A percentile compares a stretch with the other conserved stretches of the same genome.
Evolutionary conservation across 805 yeast species (phyloP).

Genomic region (Huiozyma sinensis): DNA sequence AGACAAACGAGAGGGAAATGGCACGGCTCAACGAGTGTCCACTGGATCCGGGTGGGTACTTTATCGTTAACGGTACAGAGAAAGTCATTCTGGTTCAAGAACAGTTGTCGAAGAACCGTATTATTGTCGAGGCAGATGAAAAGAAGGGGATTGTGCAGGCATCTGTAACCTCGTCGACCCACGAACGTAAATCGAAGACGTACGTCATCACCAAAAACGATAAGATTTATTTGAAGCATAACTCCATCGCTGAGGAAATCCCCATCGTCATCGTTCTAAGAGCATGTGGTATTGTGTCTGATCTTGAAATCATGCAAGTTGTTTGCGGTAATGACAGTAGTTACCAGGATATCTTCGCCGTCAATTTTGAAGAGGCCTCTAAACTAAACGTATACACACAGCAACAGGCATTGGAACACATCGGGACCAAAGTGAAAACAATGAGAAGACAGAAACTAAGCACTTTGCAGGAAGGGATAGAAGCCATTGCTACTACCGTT

Average conservation of each 20-base stretch:
- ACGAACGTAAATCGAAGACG: conserved; percentile 94
- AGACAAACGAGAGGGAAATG: conserved; percentile 72
- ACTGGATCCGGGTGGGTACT: conserved; percentile 96
- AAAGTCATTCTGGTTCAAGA: conserved; percentile 95
- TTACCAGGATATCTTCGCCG: conserved; percentile 86
- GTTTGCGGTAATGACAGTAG: conserved; percentile 85
- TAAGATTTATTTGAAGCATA: conserved; percentile 83
- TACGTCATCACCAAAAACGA: conserved; percentile 89
- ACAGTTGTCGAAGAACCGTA: conserved; percentile 92
- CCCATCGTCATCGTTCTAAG: conserved; percentile 89
- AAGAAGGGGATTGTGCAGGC: conserved; percentile 93
- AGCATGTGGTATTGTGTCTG: conserved; percentile 91
- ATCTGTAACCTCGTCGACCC: conserved; percentile 94
- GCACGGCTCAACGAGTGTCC: conserved; percentile 90
- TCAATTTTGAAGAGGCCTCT: conserved; percentile 90
- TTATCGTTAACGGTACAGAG: conserved; percentile 95
- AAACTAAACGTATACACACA: conserved; percentile 79
- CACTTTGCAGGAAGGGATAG: conserved; percentile 86
- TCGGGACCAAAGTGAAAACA: conserved; percentile 87
- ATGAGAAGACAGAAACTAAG: conserved; percentile 82
- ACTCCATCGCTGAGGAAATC: conserved; percentile 88
- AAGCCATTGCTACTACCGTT: conserved; percentile 89
- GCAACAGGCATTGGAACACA: conserved; percentile 82
- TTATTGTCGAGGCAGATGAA: conserved; percentile 94
- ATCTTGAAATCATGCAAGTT: conserved; percentile 83